phyloP scores from a whole-genome alignment of 148 eudicot genomes.

The Camellia japonica region DNA sequence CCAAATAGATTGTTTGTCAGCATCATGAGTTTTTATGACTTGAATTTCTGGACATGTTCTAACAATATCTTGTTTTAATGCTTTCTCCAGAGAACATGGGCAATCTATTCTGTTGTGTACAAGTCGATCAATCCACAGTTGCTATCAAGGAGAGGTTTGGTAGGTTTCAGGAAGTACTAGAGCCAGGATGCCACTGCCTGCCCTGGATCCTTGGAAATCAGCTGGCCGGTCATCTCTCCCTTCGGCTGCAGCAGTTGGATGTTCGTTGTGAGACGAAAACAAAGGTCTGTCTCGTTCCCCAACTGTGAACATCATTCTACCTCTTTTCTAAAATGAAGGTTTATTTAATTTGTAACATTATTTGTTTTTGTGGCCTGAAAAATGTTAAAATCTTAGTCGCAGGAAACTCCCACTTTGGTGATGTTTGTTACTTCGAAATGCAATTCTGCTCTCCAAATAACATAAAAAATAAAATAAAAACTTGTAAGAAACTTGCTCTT shows the following conservation, averaged over 20 bases:
- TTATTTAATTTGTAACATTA: not conserved
- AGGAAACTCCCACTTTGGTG: no score
- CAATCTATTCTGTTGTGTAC: constrained; percentile 30
- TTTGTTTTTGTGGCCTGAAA: not conserved
- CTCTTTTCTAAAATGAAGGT: not conserved
- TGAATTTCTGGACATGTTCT: not conserved
- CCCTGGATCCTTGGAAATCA: constrained; percentile 44
- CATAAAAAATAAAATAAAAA: no score
- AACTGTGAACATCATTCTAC: not conserved
- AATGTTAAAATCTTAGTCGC: not conserved
- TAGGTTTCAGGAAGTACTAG: constrained; percentile 35
- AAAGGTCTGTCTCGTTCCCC: constrained; percentile 21
- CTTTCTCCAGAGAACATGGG: constrained; percentile 34
- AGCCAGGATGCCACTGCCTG: constrained; percentile 45
- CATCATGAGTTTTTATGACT: not conserved
- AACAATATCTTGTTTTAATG: constrained; percentile 3
- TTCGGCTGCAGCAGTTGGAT: constrained; percentile 40
- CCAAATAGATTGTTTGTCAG: not conserved
- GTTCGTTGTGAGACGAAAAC: constrained; percentile 33
- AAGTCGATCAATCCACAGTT: constrained; percentile 45
- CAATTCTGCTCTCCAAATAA: no score
- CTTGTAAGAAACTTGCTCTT: no score
- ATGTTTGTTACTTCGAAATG: no score
- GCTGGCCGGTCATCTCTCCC: constrained; percentile 37
- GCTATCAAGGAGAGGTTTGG: constrained; percentile 43